These are phyloP conservation scores for Xylariales sp. DNA, from an alignment of 2,329 filamentous ascomycete genomes.

Conservation along the genomic window DNA sequence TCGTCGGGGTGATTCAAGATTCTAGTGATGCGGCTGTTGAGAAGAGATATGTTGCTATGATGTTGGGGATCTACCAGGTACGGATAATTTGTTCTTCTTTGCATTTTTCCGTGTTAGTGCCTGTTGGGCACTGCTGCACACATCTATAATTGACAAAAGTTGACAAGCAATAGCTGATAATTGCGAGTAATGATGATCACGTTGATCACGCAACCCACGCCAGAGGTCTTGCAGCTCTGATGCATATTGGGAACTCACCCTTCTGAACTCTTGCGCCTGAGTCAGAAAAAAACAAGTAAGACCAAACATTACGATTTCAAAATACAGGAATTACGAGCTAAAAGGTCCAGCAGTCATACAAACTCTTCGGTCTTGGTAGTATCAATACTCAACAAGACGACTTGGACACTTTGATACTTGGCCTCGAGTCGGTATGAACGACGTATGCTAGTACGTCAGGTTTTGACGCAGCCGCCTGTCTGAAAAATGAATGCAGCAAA, in stretches of 20 bases:
- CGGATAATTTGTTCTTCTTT: no score
- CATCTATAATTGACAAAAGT: no score
- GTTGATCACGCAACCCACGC: slow-evolving; percentile 14
- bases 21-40: neutral
- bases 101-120: no score
- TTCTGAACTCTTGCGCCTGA: no score
- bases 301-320: no score
- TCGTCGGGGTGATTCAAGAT: slow-evolving; percentile 11
- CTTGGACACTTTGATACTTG: neutral
- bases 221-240: slow-evolving; percentile 9
- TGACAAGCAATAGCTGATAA: no score
- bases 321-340: no score
- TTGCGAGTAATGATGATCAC: slow-evolving; percentile 8
- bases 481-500: neutral
- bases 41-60: slow-evolving; percentile 13
- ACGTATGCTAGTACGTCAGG: neutral
- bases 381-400: neutral
- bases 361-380: no score
- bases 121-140: no score
- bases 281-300: no score
- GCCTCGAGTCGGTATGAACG: neutral
- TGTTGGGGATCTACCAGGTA: slow-evolving; percentile 18
- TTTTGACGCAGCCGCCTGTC: neutral
- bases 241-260: slow-evolving; percentile 5
- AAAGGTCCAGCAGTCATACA: no score